Percentiles rank a stretch among this genome's conserved stretches.
Evolutionary conservation across 2,329 filamentous ascomycete species (phyloP).

Genomic region (Ambrosiella xylebori): DNA sequence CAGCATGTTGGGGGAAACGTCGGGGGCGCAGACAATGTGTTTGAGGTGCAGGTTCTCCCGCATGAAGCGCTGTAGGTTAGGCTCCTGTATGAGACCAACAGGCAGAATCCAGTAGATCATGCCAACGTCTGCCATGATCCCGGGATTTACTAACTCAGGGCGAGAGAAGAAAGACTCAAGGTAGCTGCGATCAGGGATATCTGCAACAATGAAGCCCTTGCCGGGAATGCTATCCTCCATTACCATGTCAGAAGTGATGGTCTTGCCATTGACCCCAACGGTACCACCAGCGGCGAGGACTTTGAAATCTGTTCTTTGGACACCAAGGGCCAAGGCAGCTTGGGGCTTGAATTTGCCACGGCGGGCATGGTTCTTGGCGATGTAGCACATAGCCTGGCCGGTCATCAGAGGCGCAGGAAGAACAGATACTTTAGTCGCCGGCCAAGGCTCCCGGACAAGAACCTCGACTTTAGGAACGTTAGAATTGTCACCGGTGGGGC

Average conservation of each 20-base stretch:
- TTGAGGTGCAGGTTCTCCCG: constrained; percentile 38
- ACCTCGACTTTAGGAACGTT: constrained; percentile 48
- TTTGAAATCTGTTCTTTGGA: constrained; percentile 41
- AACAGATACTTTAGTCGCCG: constrained; percentile 42
- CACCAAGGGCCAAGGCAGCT: constrained; percentile 46
- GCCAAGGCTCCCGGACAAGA: constrained; percentile 62
- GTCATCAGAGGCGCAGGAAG: constrained; percentile 54
- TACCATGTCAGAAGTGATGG: constrained; percentile 75
- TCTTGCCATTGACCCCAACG: constrained; percentile 42
- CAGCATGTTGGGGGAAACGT: constrained; percentile 60
- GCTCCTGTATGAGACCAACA: constrained; percentile 43
- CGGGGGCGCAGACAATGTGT: constrained; percentile 62
- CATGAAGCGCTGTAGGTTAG: constrained; percentile 53
- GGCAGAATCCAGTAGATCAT: constrained; percentile 72
- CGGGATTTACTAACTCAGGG: constrained; percentile 48
- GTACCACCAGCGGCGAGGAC: constrained; percentile 44
- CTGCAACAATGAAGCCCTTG: constrained; percentile 60
- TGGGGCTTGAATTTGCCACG: constrained; percentile 64
- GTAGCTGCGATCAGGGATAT: constrained; percentile 56
- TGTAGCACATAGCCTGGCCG: constrained; percentile 62
- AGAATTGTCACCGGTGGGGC: constrained; percentile 18
- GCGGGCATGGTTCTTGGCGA: constrained; percentile 58
- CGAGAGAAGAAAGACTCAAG: constrained; percentile 51
- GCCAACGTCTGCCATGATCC: constrained; percentile 46
- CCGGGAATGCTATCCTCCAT: constrained; percentile 50